Evolutionary conservation across 352 stramenopile species (phyloP).

Genomic region (Elongisporangium senticosum): DNA sequence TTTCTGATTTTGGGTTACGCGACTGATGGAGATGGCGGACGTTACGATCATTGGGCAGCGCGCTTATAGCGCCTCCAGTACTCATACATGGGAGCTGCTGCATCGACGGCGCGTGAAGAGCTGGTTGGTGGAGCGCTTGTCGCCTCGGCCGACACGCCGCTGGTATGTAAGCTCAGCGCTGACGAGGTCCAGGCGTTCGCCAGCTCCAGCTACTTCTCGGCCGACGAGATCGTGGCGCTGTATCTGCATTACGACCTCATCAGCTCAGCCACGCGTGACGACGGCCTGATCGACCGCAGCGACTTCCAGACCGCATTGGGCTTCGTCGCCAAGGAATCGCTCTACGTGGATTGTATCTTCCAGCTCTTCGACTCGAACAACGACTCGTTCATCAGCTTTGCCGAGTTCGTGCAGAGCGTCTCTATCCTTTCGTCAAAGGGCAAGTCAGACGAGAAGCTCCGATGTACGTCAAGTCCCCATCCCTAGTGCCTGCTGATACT

Average conservation of each 20-base stretch:
- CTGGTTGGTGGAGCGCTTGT: conserved; percentile 7
- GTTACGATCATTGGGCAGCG: conserved; percentile 7
- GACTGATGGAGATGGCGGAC: conserved; percentile 3
- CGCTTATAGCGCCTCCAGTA: neutral
- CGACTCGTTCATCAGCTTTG: conserved; percentile 78
- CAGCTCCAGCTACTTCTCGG: conserved; percentile 43
- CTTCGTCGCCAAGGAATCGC: conserved; percentile 74
- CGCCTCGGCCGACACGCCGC: conserved; percentile 4
- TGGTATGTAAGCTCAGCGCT: conserved; percentile 52
- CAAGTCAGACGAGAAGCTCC: conserved; percentile 58
- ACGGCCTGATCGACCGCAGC: conserved; percentile 68
- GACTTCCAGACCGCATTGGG: conserved; percentile 77
- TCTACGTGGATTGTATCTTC: conserved; percentile 81
- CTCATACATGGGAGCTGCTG: conserved; percentile 46
- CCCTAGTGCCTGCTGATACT: neutral
- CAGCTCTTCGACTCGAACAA: conserved; percentile 74
- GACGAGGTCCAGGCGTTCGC: conserved; percentile 39
- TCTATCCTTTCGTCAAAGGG: conserved; percentile 69
- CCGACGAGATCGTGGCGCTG: conserved; percentile 54
- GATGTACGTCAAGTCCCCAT: conserved; percentile 30
- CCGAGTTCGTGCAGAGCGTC: conserved; percentile 73
- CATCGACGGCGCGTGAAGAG: conserved; percentile 54
- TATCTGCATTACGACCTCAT: conserved; percentile 65
- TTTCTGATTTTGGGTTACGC: neutral
- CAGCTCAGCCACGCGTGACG: conserved; percentile 51